These are phyloP conservation scores for Ceratobasidium sp. DNA, from an alignment of 1,284 basidiomycete species.

Conservation along the genomic window DNA sequence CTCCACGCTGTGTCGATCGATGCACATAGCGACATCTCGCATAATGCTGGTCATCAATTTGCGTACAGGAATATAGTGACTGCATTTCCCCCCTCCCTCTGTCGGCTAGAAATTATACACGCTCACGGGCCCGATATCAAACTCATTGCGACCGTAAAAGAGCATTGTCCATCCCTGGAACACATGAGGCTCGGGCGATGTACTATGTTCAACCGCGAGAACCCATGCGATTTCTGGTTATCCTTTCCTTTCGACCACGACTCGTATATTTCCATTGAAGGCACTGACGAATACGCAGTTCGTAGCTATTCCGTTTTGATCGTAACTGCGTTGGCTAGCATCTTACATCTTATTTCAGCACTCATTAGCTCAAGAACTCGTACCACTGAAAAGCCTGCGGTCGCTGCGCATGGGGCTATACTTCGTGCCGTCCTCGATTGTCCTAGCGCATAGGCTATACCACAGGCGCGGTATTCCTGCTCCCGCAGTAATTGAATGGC, in stretches of 20 bases:
- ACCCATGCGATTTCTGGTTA: constrained; percentile 14
- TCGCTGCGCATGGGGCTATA: constrained; percentile 1
- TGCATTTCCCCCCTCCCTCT: not conserved
- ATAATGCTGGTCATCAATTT: not conserved
- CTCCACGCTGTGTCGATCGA: not conserved
- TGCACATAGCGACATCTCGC: not conserved
- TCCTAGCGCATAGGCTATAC: constrained; percentile 3
- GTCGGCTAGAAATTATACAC: not conserved
- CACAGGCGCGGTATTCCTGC: not conserved
- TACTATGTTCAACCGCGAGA: constrained; percentile 12
- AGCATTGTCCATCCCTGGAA: not conserved
- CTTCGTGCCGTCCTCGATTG: not conserved
- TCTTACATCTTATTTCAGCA: constrained; percentile 14
- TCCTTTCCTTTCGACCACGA: constrained; percentile 16
- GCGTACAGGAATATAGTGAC: not conserved
- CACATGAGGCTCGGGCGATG: constrained; percentile 7
- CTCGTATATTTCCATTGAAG: not conserved
- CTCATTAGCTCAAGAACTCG: constrained; percentile 14
- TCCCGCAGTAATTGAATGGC: constrained; percentile 2
- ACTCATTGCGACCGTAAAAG: not conserved
- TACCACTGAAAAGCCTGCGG: not conserved
- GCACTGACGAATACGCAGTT: constrained; percentile 11
- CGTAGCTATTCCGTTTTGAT: not conserved
- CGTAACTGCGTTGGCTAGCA: not conserved
- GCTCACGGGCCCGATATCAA: constrained; percentile 16